Percentiles rank a stretch among this genome's conserved stretches.
These are phyloP conservation scores for Chenopodium formosanum DNA, from an alignment of 148 eudicot species.

Conservation along the genomic window DNA sequence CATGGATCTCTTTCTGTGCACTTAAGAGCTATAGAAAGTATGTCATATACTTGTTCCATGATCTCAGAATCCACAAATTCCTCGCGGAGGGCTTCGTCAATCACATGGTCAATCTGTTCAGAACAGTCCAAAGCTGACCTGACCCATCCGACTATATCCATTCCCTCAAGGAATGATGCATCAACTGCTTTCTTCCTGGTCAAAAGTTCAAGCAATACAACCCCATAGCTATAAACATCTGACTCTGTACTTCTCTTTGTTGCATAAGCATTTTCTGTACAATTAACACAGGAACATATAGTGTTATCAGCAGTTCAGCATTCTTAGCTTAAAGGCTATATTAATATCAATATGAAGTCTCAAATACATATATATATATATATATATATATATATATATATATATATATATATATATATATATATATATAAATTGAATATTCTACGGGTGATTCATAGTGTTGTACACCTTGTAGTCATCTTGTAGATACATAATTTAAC, in stretches of 20 bases:
- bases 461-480: too few species aligned
- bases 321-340: not conserved
- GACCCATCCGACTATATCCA: conserved; percentile 59
- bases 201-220: conserved; percentile 62
- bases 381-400: too few species aligned
- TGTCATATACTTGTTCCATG: conserved; percentile 47
- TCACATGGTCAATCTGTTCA: conserved; percentile 39
- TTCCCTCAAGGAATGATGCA: conserved; percentile 41
- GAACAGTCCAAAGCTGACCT: conserved; percentile 37
- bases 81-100: conserved; percentile 42
- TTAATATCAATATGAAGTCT: too few species aligned
- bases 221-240: conserved; percentile 78
- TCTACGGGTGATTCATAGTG: too few species aligned
- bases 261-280: conserved; percentile 61
- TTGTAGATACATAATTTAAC: not conserved
- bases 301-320: too few species aligned
- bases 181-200: conserved; percentile 53
- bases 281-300: not conserved
- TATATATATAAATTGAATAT: too few species aligned
- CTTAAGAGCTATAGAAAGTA: conserved; percentile 54
- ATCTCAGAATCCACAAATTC: conserved; percentile 49
- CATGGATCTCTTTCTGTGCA: conserved; percentile 60
- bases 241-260: conserved; percentile 47
- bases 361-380: too few species aligned
- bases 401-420: too few species aligned